phyloP scores from a whole-genome alignment of 176 grass and related monocot species.

The Triticum dicoccoides region DNA sequence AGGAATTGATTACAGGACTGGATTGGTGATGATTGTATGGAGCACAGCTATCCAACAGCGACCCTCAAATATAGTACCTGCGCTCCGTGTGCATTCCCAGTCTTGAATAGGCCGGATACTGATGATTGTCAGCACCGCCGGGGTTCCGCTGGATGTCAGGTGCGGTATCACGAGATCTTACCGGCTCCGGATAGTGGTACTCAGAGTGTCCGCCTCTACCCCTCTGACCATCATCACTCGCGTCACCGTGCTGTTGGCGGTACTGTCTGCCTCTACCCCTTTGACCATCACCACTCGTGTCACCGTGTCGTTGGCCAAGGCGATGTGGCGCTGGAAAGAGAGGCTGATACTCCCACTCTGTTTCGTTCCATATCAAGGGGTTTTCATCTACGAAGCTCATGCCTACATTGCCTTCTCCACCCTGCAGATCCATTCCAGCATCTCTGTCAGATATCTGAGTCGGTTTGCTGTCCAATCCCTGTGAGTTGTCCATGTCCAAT shows the following conservation, averaged over 20 bases:
- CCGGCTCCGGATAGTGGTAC: not conserved
- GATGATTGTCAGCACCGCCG: not conserved
- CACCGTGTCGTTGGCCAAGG: slow-evolving; percentile 3
- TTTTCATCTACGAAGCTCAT: not conserved
- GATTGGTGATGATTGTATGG: not conserved
- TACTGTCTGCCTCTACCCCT: not conserved
- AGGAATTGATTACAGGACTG: not conserved
- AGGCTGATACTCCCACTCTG: slow-evolving; percentile 19
- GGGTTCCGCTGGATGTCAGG: not conserved
- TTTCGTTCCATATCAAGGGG: slow-evolving; percentile 7
- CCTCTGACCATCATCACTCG: not conserved
- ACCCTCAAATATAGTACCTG: not conserved
- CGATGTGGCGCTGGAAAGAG: not conserved
- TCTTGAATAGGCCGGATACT: not conserved
- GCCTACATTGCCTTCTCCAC: not conserved
- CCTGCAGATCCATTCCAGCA: not conserved
- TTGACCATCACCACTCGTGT: not conserved
- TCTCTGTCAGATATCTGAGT: not conserved
- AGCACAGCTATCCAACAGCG: not conserved
- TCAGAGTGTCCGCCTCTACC: not conserved
- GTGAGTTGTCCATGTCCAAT: not conserved
- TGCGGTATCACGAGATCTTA: not conserved
- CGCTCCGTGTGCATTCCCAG: slow-evolving; percentile 7
- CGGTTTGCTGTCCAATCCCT: not conserved
- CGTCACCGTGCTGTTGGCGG: not conserved